Conservation (phyloP, 73 alveolate genomes). For the Tetrahymena elliotti region DNA sequence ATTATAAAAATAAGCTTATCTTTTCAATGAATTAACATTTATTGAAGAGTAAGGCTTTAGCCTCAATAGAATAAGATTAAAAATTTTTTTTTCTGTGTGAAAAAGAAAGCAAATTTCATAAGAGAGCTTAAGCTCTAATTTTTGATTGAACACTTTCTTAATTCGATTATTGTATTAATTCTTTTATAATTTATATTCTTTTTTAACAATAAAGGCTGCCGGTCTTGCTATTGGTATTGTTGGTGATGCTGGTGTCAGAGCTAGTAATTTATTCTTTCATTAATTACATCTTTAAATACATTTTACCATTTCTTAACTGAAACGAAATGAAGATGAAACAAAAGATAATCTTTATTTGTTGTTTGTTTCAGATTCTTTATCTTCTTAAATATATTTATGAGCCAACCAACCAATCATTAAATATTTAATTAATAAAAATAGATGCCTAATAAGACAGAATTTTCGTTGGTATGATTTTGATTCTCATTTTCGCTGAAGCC, state of each 20-base stretch:
- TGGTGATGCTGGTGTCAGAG: constrained; percentile 99
- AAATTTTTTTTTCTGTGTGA: no score
- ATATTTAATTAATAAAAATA: not conserved
- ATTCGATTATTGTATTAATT: not conserved
- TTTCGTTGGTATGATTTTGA: constrained; percentile 96
- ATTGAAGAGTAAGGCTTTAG: no score
- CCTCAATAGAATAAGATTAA: no score
- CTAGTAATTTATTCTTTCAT: constrained; percentile 30
- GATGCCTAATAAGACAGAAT: constrained; percentile 94
- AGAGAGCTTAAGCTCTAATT: not conserved
- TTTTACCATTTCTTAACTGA: not conserved
- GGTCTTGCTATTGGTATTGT: constrained; percentile 99
- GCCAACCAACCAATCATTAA: not conserved
- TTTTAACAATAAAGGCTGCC: constrained; percentile 69
- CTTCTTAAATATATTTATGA: no score
- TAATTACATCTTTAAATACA: not conserved
- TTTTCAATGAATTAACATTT: no score
- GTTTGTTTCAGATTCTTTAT: no score
- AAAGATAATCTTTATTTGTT: no score
- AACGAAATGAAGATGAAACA: not conserved
- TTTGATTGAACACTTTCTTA: not conserved
- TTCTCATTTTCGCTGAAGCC: constrained; percentile 97
- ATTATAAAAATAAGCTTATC: no score
- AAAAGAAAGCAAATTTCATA: no score
- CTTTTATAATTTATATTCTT: not conserved